Conservation (phyloP, 805 yeast species). For the Lipomyces sp. region DNA sequence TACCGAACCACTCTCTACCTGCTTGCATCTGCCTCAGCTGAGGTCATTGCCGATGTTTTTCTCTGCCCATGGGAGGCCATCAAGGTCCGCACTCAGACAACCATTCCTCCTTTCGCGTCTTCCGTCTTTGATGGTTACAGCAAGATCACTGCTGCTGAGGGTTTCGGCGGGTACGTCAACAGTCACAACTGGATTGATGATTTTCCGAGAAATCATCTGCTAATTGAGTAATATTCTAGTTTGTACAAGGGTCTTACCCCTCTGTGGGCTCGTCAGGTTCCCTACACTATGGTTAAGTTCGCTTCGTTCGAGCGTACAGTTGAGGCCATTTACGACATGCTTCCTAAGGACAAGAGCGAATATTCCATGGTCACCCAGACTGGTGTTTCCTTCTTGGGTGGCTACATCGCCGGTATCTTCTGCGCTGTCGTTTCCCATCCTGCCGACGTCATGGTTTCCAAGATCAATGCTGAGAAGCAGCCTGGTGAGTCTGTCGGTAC, state of each 20-base stretch:
- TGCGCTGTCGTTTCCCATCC: slow-evolving; percentile 97
- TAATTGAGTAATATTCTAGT: slow-evolving; percentile 41
- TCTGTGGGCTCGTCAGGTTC: slow-evolving; percentile 94
- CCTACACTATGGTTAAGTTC: slow-evolving; percentile 98
- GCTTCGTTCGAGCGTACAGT: slow-evolving; percentile 93
- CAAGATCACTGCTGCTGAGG: slow-evolving; percentile 69
- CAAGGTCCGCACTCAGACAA: slow-evolving; percentile 91
- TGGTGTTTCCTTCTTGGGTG: slow-evolving; percentile 92
- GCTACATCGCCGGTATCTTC: slow-evolving; percentile 95
- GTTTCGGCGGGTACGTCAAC: slow-evolving; percentile 53
- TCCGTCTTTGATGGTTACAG: slow-evolving; percentile 68
- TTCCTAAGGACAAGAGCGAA: slow-evolving; percentile 74
- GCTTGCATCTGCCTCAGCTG: slow-evolving; percentile 91
- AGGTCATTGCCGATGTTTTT: slow-evolving; percentile 85
- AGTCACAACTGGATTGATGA: background rate
- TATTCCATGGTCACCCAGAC: slow-evolving; percentile 81
- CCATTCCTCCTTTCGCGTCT: slow-evolving; percentile 81
- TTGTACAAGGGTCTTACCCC: slow-evolving; percentile 90
- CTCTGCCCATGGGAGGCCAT: slow-evolving; percentile 95
- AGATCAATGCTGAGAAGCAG: slow-evolving; percentile 75
- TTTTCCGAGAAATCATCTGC: background rate
- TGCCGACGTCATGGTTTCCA: slow-evolving; percentile 98
- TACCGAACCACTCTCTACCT: slow-evolving; percentile 76
- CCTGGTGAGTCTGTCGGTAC: slow-evolving; percentile 67
- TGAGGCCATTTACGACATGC: slow-evolving; percentile 69